Conservation (phyloP, 2,329 filamentous ascomycete species). For the Zymoseptoria tritici region DNA sequence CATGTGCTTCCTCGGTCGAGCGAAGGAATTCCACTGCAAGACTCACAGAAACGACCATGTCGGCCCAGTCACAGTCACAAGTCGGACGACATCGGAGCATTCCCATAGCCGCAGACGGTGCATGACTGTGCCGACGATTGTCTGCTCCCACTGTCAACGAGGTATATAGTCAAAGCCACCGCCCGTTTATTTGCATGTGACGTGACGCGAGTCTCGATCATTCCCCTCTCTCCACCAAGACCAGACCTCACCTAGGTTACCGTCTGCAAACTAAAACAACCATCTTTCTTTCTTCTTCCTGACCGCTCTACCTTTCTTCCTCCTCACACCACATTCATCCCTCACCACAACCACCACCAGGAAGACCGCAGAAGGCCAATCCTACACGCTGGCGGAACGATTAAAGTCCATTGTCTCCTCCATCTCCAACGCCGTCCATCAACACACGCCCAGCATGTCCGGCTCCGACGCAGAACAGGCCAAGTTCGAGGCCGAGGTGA, state of each 20-base stretch:
- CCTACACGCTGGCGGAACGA: constrained; percentile 29
- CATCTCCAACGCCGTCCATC: constrained; percentile 22
- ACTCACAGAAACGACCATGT: not conserved
- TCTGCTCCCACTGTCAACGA: too few relatives aligned
- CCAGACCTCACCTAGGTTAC: too few relatives aligned
- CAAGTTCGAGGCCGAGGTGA: constrained; percentile 73
- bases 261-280: not conserved
- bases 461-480: constrained; percentile 58
- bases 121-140: too few relatives aligned
- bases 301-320: not conserved
- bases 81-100: constrained; percentile 14
- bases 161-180: too few relatives aligned
- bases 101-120: not conserved
- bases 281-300: constrained; percentile 6
- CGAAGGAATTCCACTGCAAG: not conserved
- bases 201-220: constrained; percentile 11
- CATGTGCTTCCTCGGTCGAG: constrained; percentile 13
- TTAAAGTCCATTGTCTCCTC: constrained; percentile 28
- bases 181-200: constrained; percentile 5
- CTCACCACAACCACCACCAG: not conserved
- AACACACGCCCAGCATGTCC: constrained; percentile 21
- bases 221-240: constrained; percentile 8
- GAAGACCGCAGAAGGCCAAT: constrained; percentile 1
- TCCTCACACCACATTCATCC: not conserved
- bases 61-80: constrained; percentile 1